These are phyloP conservation scores for Coemansia sp. DNA, from an alignment of 192 early-diverging fungal species.

Conservation along the genomic window DNA sequence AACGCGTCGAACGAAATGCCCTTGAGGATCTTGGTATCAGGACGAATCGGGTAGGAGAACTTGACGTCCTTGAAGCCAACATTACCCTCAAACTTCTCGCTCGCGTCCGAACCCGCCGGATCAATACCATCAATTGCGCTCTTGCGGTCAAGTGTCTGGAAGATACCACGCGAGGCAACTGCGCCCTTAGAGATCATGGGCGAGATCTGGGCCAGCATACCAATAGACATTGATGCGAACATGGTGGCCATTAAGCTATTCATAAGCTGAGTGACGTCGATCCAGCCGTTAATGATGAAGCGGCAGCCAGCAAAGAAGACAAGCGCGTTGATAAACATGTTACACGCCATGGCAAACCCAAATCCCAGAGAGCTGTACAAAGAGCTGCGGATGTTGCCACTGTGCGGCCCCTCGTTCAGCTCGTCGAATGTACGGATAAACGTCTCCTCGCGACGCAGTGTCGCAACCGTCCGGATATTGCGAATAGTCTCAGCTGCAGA, in stretches of 20 bases:
- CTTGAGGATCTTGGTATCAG: conserved; percentile 64
- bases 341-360: conserved; percentile 59
- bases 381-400: conserved; percentile 37
- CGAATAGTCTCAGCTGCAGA: conserved; percentile 83
- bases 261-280: conserved; percentile 36
- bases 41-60: conserved; percentile 70
- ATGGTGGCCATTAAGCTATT: conserved; percentile 57
- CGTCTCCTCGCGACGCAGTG: conserved; percentile 64
- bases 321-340: conserved; percentile 61
- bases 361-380: conserved; percentile 58
- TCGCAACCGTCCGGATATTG: conserved; percentile 83
- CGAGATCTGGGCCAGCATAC: conserved; percentile 53
- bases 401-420: conserved; percentile 54
- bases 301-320: conserved; percentile 63
- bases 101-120: conserved; percentile 58
- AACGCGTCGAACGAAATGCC: conserved; percentile 60
- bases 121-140: conserved; percentile 61
- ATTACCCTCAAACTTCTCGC: conserved; percentile 59
- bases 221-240: conserved; percentile 63
- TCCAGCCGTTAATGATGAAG: conserved; percentile 58
- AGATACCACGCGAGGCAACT: conserved; percentile 74
- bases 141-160: conserved; percentile 73
- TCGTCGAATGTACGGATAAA: conserved; percentile 58
- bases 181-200: conserved; percentile 81
- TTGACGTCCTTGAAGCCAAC: conserved; percentile 53